Evolutionary conservation across 148 eudicot species (phyloP), one percentile per base, ranked within the genome.

Genomic region (Dianthus caryophyllus): DNA sequence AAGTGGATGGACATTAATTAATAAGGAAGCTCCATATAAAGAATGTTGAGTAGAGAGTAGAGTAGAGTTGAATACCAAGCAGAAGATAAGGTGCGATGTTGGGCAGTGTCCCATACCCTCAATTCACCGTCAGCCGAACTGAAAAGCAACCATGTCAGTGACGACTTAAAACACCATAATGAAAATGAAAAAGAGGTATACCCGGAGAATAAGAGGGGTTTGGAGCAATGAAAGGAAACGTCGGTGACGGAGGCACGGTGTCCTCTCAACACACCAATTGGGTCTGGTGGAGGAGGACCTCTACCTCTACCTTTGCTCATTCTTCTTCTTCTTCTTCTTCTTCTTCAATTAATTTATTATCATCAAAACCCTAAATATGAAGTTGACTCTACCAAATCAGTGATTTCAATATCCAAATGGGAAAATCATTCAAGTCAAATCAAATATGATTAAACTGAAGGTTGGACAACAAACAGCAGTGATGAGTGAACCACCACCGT

Each of bases 201-300:
- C 97, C 98, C 92, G 15, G 87, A 72, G 73, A 90, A 93, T 36
- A 93, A 46, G 16, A 93, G 62, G 64, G 81, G 83, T 73, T 79
- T 84, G 29, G 79, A 72, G 55, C 84, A 83, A 75, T 94, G 98
- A 74, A 90, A 94, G 75, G 88, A 90, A 62, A 83, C 76, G 66
- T 90, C 92, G 38, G 73, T 86, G 27, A 94, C 97, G 0, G 97
- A 94, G 61, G 98, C 96, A 38, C 98, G 97, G 73, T 94, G 97
- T 25, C 98, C 98, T 76, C 97, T 80, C 22, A 94, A 76, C 65
- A 94, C 97, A 13, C 87, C 84, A 60, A 90, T 73, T 2, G 92
- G 98, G 69, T 86, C 97, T 2, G 96, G 98, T 9, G 98, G n/a
- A n/a, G n/a, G n/a, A n/a, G n/a, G n/a, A n/a, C n/a, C n/a, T n/a